phyloP scores from a whole-genome alignment of 192 early-diverging fungal species.

The Coemansia sp. region DNA sequence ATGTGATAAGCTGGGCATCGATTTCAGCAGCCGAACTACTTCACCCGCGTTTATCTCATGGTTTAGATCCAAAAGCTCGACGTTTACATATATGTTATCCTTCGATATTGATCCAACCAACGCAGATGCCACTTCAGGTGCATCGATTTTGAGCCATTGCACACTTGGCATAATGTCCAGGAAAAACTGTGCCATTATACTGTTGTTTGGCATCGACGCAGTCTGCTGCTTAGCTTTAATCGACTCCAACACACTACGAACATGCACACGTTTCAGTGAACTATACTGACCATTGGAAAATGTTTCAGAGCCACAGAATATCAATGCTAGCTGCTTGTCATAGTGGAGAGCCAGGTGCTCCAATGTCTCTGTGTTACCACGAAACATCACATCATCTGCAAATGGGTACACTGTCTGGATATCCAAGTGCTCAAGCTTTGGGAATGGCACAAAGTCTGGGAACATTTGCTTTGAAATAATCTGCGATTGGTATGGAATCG shows the following conservation, averaged over 20 bases:
- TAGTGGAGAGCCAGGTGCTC: slow-evolving; percentile 3
- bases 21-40: neutral
- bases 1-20: neutral
- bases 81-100: neutral
- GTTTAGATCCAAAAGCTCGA: neutral
- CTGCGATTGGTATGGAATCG: neutral
- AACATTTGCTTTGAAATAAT: neutral
- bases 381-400: slow-evolving; percentile 13
- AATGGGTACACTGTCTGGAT: slow-evolving; percentile 15
- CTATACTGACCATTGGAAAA: slow-evolving; percentile 3
- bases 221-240: neutral
- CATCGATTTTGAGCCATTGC: neutral
- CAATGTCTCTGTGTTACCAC: slow-evolving; percentile 3
- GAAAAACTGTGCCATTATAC: neutral
- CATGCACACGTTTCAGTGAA: neutral
- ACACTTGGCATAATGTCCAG: neutral
- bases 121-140: neutral
- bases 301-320: slow-evolving; percentile 5
- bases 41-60: neutral
- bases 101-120: neutral
- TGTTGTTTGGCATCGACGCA: neutral
- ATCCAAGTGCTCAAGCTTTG: neutral
- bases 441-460: slow-evolving; percentile 2
- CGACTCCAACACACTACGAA: neutral
- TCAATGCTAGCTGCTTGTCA: slow-evolving; percentile 7